These are phyloP conservation scores for Rhodotorula sp. DNA, from an alignment of 1,284 basidiomycete species.

Conservation along the genomic window DNA sequence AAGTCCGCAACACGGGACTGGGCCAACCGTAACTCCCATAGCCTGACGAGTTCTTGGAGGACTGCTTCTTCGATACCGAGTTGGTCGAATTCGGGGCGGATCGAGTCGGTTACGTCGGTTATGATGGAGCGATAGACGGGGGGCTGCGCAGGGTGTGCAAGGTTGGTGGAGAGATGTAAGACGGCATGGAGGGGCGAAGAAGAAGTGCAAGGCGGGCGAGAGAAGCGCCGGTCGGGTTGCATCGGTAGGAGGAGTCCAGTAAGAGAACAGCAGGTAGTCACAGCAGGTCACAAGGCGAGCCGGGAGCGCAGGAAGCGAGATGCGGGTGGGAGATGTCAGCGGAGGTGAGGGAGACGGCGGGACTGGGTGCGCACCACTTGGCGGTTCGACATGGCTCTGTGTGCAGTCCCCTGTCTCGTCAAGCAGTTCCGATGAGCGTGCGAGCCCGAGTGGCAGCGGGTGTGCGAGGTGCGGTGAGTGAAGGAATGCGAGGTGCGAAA, in stretches of 20 bases:
- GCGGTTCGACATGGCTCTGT: neutral
- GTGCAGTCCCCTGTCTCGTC: no score
- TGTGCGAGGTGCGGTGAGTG: no score
- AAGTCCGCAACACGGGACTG: constrained; percentile 93
- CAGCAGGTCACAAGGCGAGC: neutral
- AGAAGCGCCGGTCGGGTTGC: no score
- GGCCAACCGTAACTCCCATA: constrained; percentile 92
- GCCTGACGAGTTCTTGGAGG: constrained; percentile 83
- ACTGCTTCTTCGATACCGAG: constrained; percentile 92
- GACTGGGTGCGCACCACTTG: neutral
- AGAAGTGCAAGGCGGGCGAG: neutral
- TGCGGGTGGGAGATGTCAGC: neutral
- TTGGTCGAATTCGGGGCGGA: constrained; percentile 94
- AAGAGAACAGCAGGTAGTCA: no score
- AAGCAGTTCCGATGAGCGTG: no score
- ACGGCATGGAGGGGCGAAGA: no score
- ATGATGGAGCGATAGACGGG: constrained; percentile 88
- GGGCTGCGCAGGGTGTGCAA: constrained; percentile 60
- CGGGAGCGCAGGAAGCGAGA: neutral
- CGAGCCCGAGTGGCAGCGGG: no score
- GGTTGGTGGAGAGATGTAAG: neutral
- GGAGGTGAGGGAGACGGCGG: neutral
- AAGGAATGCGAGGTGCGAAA: no score
- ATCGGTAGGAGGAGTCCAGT: no score
- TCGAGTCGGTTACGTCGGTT: constrained; percentile 86